Evolutionary conservation across 2,329 filamentous ascomycete species (phyloP), one percentile per base, ranked within the genome.

Genomic region (Plectosphaerella sp.): DNA sequence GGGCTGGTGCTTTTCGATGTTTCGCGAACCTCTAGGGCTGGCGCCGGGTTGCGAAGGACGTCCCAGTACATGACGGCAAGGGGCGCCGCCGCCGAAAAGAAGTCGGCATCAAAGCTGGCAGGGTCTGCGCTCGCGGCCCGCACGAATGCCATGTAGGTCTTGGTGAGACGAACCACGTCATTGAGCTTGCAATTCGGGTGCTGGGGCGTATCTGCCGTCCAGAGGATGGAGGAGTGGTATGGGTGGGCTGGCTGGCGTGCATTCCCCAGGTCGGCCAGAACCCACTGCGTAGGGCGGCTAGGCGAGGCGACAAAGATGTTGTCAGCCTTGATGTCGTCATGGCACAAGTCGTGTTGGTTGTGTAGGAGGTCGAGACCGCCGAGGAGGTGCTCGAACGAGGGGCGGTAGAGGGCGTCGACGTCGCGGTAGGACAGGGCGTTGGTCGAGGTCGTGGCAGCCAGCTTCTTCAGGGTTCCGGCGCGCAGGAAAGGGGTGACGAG

Each of bases 251-350:
- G 50, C 50, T 67, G 57, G 18, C 66, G 59, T 10, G 61, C 63
- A 52, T 68, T 68, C 6, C 65, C 64, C 18, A 68, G 55, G 47
- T 68, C 66, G 5, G 55, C 64, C 9, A 69, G 54, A 12, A 66
- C 54, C 66, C 66, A 69, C 12, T 57, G 57, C 10, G 58, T 59
- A 3, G 53, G 55, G 22, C 20, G 20, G 4, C 28, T 22, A 15
- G 46, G 48, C 2, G 56, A 57, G 1, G 54, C 54, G 12, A 66
- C 53, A 47, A 68, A 64, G 47, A 69, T 62, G 37, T 68, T 68
- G 49, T 63, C 64, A 8, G 59, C 54, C 52, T 68, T 68, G 48
- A 69, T 53, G 43, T 69, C 66, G 45, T 68, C 66, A 50, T 68
- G 64, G 39, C 66, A 68, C 2, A 67, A 59, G 6, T 56, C 45